Percentiles rank a stretch among this genome's conserved stretches.
Evolutionary conservation across 768 basidiomycete genomes (phyloP).

Genomic region (Omphalotus guepiniiformis): DNA sequence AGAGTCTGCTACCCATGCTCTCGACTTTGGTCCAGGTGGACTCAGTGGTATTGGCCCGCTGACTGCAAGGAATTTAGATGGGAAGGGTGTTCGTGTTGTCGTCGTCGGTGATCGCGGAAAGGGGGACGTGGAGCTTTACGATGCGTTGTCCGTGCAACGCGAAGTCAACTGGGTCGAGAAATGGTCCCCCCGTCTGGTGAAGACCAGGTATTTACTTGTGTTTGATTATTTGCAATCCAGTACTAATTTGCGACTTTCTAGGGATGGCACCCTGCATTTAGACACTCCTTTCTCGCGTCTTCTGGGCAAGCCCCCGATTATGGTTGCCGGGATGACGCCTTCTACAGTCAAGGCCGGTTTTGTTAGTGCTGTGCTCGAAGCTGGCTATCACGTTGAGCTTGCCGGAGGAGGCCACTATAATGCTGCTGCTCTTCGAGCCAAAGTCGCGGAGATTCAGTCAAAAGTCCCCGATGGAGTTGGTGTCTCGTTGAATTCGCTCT

Average conservation of each 20-base stretch:
- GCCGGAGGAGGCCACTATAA: conserved; percentile 99
- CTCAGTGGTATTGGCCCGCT: conserved; percentile 89
- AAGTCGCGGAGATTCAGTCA: conserved; percentile 88
- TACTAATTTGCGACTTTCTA: conserved; percentile 26
- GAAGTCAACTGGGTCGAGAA: conserved; percentile 93
- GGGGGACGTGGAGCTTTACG: conserved; percentile 84
- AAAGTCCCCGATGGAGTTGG: conserved; percentile 86
- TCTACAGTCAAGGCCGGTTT: conserved; percentile 95
- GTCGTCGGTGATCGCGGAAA: conserved; percentile 89
- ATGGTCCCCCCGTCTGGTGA: conserved; percentile 80
- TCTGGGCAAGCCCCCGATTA: conserved; percentile 94
- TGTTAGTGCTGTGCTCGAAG: conserved; percentile 86
- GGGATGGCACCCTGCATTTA: conserved; percentile 87
- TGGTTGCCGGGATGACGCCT: conserved; percentile 99
- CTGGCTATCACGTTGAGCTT: conserved; percentile 95
- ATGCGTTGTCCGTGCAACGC: conserved; percentile 54
- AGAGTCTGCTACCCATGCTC: conserved; percentile 83
- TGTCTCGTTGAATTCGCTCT: conserved; percentile 90
- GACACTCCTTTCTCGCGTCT: conserved; percentile 97
- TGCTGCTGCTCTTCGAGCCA: conserved; percentile 78
- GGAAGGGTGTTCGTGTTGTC: conserved; percentile 87
- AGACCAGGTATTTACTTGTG: conserved; percentile 66
- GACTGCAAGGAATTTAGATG: conserved; percentile 87
- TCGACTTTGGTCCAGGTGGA: conserved; percentile 97
- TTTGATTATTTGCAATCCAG: conserved; percentile 3